phyloP scores from a whole-genome alignment of 179 eudicot species.

The Actinidia polygama region DNA sequence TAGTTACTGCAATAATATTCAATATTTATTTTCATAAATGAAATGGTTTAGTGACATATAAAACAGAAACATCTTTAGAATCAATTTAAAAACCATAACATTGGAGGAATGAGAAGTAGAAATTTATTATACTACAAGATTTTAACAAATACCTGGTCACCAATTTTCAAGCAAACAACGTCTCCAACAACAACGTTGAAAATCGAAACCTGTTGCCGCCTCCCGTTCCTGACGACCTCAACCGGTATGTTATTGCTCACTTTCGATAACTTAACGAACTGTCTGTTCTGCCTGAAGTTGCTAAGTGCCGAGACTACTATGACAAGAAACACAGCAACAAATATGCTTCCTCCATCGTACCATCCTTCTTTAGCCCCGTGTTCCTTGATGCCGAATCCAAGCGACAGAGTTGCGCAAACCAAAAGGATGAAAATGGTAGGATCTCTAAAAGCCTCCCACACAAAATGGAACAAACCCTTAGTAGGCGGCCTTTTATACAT shows the following conservation, averaged over 20 bases:
- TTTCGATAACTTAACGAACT: slow-evolving; percentile 32
- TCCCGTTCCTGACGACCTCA: slow-evolving; percentile 30
- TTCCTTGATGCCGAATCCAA: slow-evolving; percentile 39
- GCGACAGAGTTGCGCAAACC: slow-evolving; percentile 34
- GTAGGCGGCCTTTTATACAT: slow-evolving; percentile 37
- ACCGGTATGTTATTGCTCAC: slow-evolving; percentile 27
- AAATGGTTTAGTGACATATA: too few species aligned
- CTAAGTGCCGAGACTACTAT: slow-evolving; percentile 30
- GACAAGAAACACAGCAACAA: slow-evolving; percentile 37
- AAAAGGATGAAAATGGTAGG: slow-evolving; percentile 33
- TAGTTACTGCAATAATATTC: too few species aligned
- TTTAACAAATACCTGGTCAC: slow-evolving; percentile 54
- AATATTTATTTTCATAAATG: too few species aligned
- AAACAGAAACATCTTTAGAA: too few species aligned
- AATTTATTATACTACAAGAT: too few species aligned
- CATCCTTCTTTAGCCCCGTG: slow-evolving; percentile 40
- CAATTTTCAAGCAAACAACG: slow-evolving; percentile 35
- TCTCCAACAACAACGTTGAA: slow-evolving; percentile 47
- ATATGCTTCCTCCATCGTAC: slow-evolving; percentile 45
- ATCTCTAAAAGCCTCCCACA: slow-evolving; percentile 35
- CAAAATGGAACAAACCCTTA: slow-evolving; percentile 21
- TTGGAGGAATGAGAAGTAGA: too few species aligned
- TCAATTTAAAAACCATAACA: too few species aligned
- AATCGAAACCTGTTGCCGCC: slow-evolving; percentile 30
- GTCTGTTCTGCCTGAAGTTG: slow-evolving; percentile 31